A percentile compares a stretch with the other conserved stretches of the same genome.
Evolutionary conservation across 2,329 filamentous ascomycete species (phyloP).

Genomic region (Mycosphaerella arachidis): DNA sequence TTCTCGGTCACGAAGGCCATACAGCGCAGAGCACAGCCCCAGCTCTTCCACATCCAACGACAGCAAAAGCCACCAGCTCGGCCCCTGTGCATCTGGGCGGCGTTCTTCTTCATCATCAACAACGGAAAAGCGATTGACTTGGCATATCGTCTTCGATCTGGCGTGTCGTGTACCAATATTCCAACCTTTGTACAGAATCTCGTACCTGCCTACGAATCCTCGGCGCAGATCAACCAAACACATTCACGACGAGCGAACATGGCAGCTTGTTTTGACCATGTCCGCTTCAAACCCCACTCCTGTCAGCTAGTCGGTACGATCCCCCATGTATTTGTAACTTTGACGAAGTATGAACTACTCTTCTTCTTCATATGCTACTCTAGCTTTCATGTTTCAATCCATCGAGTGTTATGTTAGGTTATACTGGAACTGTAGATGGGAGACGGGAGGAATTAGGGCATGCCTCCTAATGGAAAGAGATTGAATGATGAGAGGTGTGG

Average conservation of each 20-base stretch:
- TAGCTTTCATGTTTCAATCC: too few species aligned
- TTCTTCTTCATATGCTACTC: too few species aligned
- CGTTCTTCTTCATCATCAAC: conserved; percentile 1
- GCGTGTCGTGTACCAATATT: conserved; percentile 3
- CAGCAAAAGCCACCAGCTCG: background rate
- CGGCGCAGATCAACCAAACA: background rate
- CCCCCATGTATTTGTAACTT: too few species aligned
- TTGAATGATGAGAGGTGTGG: too few species aligned
- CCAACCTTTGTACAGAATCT: conserved; percentile 10
- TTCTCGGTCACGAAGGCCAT: background rate
- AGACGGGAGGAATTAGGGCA: too few species aligned
- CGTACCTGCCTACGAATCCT: conserved; percentile 1
- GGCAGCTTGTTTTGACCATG: background rate
- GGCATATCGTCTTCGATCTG: conserved; percentile 1
- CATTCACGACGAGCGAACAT: conserved; percentile 1
- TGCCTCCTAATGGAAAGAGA: too few species aligned
- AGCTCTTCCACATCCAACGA: background rate
- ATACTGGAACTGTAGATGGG: too few species aligned
- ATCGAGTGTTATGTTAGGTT: too few species aligned
- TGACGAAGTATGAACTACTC: too few species aligned
- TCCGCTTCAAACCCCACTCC: conserved; percentile 15
- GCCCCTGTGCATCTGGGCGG: conserved; percentile 16
- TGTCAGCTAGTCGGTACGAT: conserved; percentile 7
- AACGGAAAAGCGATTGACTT: conserved; percentile 1
- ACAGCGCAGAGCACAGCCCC: too few species aligned